A percentile compares a stretch with the other conserved stretches of the same genome.
Conservation (phyloP, 2,329 filamentous ascomycete genomes). For the Aspergillus calidoustus region DNA sequence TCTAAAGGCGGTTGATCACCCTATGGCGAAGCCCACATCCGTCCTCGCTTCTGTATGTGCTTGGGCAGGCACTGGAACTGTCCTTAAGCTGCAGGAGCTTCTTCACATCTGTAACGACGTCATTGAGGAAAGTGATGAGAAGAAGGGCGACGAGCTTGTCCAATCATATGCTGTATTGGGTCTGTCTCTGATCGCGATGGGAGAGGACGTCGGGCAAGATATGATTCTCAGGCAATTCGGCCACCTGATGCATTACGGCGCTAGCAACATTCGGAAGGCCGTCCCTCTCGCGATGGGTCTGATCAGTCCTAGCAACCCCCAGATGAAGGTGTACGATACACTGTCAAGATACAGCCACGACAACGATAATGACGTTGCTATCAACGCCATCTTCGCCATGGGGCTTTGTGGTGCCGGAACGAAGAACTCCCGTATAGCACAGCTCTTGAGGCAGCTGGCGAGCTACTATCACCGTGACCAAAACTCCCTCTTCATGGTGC, state of each 20-base stretch:
- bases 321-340: constrained; percentile 99
- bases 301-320: constrained; percentile 95
- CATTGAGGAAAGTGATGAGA: constrained; percentile 90
- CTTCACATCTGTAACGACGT: constrained; percentile 98
- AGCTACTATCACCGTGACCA: constrained; percentile 98
- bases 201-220: constrained; percentile 96
- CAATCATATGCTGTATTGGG: constrained; percentile 96
- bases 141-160: constrained; percentile 92
- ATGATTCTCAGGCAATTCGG: constrained; percentile 98
- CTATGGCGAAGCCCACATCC: constrained; percentile 93
- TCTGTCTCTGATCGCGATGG: constrained; percentile 94
- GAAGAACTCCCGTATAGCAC: constrained; percentile 95
- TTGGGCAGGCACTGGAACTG: constrained; percentile 96
- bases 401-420: constrained; percentile 94
- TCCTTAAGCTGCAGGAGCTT: constrained; percentile 95
- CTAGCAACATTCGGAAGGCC: constrained; percentile 93
- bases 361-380: constrained; percentile 96
- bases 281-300: constrained; percentile 96
- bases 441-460: constrained; percentile 89
- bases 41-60: constrained; percentile 96
- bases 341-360: constrained; percentile 97
- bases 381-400: constrained; percentile 99
- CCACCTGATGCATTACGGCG: constrained; percentile 98
- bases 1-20: constrained; percentile 94
- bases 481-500: constrained; percentile 97